Percentiles rank a stretch among this genome's conserved stretches.
Conservation (phyloP, 2,329 filamentous ascomycete species). For the Fusarium mexicanum region DNA sequence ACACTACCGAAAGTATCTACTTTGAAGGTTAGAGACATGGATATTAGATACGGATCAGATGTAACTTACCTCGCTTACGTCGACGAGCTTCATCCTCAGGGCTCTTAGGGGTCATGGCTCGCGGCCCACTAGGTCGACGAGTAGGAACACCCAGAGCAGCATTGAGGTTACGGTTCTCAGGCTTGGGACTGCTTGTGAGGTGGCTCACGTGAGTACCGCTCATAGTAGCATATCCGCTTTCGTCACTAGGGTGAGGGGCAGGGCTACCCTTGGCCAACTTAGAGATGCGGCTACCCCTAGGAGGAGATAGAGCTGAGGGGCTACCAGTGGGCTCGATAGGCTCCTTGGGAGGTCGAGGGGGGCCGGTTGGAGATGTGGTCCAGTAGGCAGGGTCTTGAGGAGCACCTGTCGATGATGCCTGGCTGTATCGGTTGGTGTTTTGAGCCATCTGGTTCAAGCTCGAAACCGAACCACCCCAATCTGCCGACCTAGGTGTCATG, state of each 20-base stretch:
- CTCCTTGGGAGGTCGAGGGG: slow-evolving; percentile 71
- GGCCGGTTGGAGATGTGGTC: slow-evolving; percentile 56
- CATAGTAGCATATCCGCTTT: slow-evolving; percentile 63
- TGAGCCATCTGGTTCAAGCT: slow-evolving; percentile 64
- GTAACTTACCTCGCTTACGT: slow-evolving; percentile 65
- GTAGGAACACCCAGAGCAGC: slow-evolving; percentile 62
- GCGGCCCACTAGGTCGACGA: slow-evolving; percentile 65
- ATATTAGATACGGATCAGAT: background rate
- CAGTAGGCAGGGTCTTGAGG: slow-evolving; percentile 55
- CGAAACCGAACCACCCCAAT: slow-evolving; percentile 70
- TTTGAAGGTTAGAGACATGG: slow-evolving; percentile 27
- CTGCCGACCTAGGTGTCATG: slow-evolving; percentile 67
- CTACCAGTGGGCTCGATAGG: slow-evolving; percentile 59
- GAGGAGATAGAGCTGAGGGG: slow-evolving; percentile 55
- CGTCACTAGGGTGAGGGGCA: slow-evolving; percentile 64
- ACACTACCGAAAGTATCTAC: slow-evolving; percentile 51
- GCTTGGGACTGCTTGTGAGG: slow-evolving; percentile 63
- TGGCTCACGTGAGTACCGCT: slow-evolving; percentile 60
- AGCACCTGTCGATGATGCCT: slow-evolving; percentile 50
- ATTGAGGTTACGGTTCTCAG: slow-evolving; percentile 67
- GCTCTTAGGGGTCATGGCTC: slow-evolving; percentile 69
- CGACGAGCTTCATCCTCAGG: slow-evolving; percentile 59
- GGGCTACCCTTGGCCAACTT: slow-evolving; percentile 66
- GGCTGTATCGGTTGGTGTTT: slow-evolving; percentile 60
- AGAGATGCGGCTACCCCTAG: slow-evolving; percentile 58